phyloP scores from a whole-genome alignment of 257 asterid species.

The Thymus quinquecostatus region DNA sequence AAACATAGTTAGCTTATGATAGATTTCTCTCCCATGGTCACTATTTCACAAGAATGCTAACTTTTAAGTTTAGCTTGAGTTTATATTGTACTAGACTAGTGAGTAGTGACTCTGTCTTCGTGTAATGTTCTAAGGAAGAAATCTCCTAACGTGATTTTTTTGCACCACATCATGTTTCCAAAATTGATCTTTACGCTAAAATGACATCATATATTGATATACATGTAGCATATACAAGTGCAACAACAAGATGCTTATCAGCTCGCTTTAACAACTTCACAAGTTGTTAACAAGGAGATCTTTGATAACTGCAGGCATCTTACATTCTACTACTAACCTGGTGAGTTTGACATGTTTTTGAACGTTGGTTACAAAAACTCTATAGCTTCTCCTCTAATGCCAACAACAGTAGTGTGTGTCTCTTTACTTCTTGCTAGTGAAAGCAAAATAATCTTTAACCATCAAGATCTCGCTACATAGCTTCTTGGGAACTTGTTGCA shows the following conservation, averaged over 20 bases:
- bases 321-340: neutral
- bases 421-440: slow-evolving; percentile 15
- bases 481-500: slow-evolving; percentile 77
- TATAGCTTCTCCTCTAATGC: neutral
- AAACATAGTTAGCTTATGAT: neutral
- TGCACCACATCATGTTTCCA: neutral
- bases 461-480: slow-evolving; percentile 75
- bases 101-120: neutral
- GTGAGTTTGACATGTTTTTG: neutral
- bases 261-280: neutral
- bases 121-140: neutral
- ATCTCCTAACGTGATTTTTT: neutral
- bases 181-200: neutral
- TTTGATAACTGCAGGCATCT: neutral
- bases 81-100: neutral
- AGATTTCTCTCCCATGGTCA: neutral
- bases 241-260: neutral
- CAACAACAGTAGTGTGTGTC: neutral
- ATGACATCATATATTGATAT: neutral
- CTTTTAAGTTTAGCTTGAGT: neutral
- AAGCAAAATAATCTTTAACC: slow-evolving; percentile 60
- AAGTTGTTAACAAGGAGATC: neutral
- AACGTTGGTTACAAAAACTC: neutral
- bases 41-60: neutral
- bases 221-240: neutral